These are phyloP conservation scores for Furcasterigmium sp. DNA, from an alignment of 2,329 filamentous ascomycete genomes.

Conservation along the genomic window DNA sequence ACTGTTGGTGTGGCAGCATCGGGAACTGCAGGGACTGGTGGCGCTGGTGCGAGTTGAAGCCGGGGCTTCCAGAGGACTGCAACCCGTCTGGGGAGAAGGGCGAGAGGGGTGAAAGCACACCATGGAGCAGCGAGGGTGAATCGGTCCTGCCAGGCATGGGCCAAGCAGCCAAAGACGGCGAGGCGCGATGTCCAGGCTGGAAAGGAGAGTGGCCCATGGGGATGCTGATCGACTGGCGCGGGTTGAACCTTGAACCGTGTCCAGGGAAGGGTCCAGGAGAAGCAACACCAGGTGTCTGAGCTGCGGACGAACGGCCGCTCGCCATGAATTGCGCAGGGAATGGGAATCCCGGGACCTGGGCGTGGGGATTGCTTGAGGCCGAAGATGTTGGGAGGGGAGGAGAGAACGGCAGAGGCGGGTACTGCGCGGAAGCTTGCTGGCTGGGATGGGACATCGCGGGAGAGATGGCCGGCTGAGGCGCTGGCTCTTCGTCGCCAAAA, in stretches of 20 bases:
- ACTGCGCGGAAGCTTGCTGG: conserved; percentile 66
- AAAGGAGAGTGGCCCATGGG: conserved; percentile 61
- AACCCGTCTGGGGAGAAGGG: conserved; percentile 53
- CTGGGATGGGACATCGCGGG: conserved; percentile 58
- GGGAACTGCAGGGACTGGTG: conserved; percentile 57
- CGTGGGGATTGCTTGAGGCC: conserved; percentile 62
- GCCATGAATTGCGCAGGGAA: conserved; percentile 57
- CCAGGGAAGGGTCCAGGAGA: conserved; percentile 69
- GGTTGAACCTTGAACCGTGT: conserved; percentile 56
- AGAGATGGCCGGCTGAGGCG: conserved; percentile 57
- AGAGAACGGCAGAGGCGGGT: conserved; percentile 73
- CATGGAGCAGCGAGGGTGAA: conserved; percentile 58
- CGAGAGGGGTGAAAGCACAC: conserved; percentile 59
- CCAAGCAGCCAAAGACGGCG: conserved; percentile 53
- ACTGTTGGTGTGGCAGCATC: conserved; percentile 50
- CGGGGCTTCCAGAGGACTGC: conserved; percentile 32
- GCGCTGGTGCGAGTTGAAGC: conserved; percentile 44
- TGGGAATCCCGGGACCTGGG: conserved; percentile 42
- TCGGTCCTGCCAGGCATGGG: conserved; percentile 49
- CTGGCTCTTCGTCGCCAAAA: conserved; percentile 67
- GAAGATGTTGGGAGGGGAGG: conserved; percentile 78
- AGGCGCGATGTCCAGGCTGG: conserved; percentile 52
- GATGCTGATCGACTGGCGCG: conserved; percentile 67
- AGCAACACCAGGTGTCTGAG: conserved; percentile 58
- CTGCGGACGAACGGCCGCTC: conserved; percentile 51